Percentiles rank a stretch among this genome's conserved stretches.
phyloP scores from a whole-genome alignment of 2,329 filamentous ascomycete species.

The Colletotrichum shisoi region DNA sequence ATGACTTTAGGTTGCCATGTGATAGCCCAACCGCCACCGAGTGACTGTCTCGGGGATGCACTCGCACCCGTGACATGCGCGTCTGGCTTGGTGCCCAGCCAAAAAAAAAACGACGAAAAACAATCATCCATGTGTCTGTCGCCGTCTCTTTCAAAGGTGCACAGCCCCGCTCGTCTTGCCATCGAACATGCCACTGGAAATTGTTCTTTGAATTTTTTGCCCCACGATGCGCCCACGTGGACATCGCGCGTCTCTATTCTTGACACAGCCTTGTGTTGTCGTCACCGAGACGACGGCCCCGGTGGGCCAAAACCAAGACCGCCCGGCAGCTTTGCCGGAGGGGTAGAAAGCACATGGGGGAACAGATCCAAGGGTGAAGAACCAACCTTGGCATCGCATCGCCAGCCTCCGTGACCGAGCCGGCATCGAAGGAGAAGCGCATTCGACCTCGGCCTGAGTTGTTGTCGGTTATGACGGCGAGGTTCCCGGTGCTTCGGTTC shows the following conservation, averaged over 20 bases:
- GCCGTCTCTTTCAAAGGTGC: neutral
- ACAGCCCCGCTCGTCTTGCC: neutral
- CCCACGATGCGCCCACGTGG: constrained; percentile 20
- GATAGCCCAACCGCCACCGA: constrained; percentile 30
- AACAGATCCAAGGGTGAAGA: constrained; percentile 9
- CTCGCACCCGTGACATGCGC: constrained; percentile 34
- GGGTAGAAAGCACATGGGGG: neutral
- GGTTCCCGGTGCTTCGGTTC: constrained; percentile 71
- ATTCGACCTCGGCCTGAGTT: constrained; percentile 67
- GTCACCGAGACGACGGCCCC: constrained; percentile 1
- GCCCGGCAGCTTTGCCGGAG: constrained; percentile 11
- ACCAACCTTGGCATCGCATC: constrained; percentile 77
- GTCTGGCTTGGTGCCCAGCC: constrained; percentile 10
- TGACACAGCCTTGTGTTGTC: neutral
- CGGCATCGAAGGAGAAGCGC: constrained; percentile 80
- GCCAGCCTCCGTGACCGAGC: constrained; percentile 56
- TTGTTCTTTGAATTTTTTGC: neutral
- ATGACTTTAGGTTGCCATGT: constrained; percentile 33
- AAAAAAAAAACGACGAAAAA: neutral
- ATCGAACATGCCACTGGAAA: constrained; percentile 7
- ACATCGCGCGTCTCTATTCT: neutral
- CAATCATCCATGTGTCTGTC: neutral
- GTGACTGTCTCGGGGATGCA: constrained; percentile 27
- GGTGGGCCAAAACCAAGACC: neutral
- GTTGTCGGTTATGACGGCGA: constrained; percentile 57